Evolutionary conservation across 2,329 filamentous ascomycete genomes (phyloP).

Genomic region (Pseudogymnoascus sp.): DNA sequence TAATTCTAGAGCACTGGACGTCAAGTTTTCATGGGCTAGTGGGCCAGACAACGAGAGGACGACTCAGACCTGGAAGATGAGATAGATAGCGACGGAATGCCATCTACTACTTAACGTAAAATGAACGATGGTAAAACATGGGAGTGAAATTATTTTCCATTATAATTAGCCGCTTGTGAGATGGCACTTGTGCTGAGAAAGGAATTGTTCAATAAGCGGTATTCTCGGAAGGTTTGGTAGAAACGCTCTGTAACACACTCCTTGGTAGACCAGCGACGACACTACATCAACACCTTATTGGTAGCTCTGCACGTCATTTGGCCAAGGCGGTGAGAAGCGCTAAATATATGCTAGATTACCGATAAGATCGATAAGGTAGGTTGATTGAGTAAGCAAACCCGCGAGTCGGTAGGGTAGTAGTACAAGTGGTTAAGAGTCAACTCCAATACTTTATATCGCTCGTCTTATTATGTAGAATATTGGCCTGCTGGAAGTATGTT

Average conservation of each 20-base stretch:
- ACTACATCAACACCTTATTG: background rate
- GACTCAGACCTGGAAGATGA: constrained; percentile 29
- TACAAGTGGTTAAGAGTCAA: background rate
- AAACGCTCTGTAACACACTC: too few relatives aligned
- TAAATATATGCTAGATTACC: background rate
- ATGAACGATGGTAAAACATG: background rate
- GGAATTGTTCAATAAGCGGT: background rate
- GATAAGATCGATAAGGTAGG: background rate
- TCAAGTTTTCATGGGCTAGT: constrained; percentile 53
- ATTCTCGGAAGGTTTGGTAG: background rate
- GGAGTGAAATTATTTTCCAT: background rate
- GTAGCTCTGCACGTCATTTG: background rate
- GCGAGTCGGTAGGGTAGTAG: background rate
- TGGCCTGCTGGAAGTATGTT: background rate
- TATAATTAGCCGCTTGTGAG: background rate
- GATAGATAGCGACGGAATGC: constrained; percentile 15
- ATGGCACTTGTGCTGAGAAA: background rate
- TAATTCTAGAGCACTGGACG: constrained; percentile 60
- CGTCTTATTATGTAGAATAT: background rate
- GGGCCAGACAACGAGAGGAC: constrained; percentile 19
- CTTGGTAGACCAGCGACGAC: background rate
- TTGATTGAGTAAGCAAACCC: background rate
- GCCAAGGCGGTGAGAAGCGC: constrained; percentile 1
- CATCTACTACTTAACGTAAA: background rate
- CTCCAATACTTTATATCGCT: background rate